Base-by-base conservation (phyloP, 441 rosid species). In the Theobroma grandiflorum region DNA sequence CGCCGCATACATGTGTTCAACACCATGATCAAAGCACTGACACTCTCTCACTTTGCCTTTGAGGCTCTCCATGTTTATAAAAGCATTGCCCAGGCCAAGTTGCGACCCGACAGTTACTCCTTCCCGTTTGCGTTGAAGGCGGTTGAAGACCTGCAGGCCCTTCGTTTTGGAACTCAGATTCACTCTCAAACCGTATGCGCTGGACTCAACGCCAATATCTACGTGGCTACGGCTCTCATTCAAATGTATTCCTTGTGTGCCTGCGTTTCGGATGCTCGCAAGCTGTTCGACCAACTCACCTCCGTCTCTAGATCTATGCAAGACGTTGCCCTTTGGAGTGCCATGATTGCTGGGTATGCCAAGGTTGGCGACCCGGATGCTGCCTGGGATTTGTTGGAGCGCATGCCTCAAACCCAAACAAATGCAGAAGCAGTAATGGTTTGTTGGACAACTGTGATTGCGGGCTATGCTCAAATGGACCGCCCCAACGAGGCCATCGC, bases 401-500 rank as follows among this genome's bases (percentile, higher is more conserved):
- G 57, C 75, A 89, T 89, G 94, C 93, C 90, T 52, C 82, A 43
- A 59, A 80, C 82, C 63, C 33, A 78, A 70, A 88, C 86, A 65
- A 81, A 88, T 82, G 89, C 42, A 6, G 49, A 45, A 6, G 7
- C 10, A 2, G 42, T 31, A 49, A n/a, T 79, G 20, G 76, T 90
- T 81, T 88, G 93, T 78, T 96, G 95, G 95, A 92, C 93, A 73
- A 78, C 86, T 53, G 85, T 92, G 86, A 89, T 93, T 79, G 84
- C 92, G 3, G 94, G 90, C 10, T 89, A 88, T 59, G 88, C 87
- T 11, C 92, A 88, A 78, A 86, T 76, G 69, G 86, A 87, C 49
- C 86, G 85, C 66, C 87, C 92, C 4, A 82, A 80, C 7, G 90
- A 93, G 79, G 97, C 98, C 15, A 62, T 91, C 70, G 77, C 47